These are phyloP conservation scores for Penicillium pancosmium DNA, from an alignment of 495 filamentous ascomycete genomes.

Conservation along the genomic window DNA sequence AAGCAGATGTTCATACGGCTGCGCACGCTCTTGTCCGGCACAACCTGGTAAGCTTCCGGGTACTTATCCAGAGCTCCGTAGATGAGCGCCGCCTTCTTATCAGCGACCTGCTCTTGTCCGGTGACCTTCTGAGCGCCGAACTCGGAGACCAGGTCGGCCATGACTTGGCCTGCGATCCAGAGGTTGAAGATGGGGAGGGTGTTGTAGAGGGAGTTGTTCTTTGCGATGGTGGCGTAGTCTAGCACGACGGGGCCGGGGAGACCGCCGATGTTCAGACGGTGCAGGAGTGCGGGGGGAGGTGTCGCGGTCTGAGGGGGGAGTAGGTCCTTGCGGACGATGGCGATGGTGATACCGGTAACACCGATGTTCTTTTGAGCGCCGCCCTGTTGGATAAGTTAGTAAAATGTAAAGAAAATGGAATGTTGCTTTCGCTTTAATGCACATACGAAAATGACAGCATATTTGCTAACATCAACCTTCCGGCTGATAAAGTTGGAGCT, in stretches of 20 bases:
- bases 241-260: slow-evolving; percentile 77
- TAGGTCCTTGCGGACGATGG: slow-evolving; percentile 76
- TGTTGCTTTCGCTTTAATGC: too few relatives aligned
- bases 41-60: slow-evolving; percentile 68
- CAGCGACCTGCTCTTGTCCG: slow-evolving; percentile 65
- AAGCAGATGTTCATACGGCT: slow-evolving; percentile 95
- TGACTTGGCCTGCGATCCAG: slow-evolving; percentile 84
- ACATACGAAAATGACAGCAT: slow-evolving; percentile 53
- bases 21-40: slow-evolving; percentile 71
- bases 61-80: slow-evolving; percentile 76
- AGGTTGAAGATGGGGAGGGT: slow-evolving; percentile 94
- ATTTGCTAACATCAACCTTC: slow-evolving; percentile 69
- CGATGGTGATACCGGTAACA: slow-evolving; percentile 80
- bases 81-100: slow-evolving; percentile 71
- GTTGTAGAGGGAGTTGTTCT: slow-evolving; percentile 92
- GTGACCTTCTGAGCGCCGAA: slow-evolving; percentile 64
- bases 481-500: slow-evolving; percentile 68
- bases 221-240: slow-evolving; percentile 77
- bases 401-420: too few relatives aligned
- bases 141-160: slow-evolving; percentile 63
- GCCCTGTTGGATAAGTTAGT: slow-evolving; percentile 34
- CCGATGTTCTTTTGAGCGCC: slow-evolving; percentile 93
- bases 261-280: slow-evolving; percentile 61
- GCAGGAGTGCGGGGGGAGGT: slow-evolving; percentile 63
- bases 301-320: slow-evolving; percentile 63